These are phyloP conservation scores for Phyllosticta citriasiana DNA, from an alignment of 2,329 filamentous ascomycete genomes.

Conservation along the genomic window DNA sequence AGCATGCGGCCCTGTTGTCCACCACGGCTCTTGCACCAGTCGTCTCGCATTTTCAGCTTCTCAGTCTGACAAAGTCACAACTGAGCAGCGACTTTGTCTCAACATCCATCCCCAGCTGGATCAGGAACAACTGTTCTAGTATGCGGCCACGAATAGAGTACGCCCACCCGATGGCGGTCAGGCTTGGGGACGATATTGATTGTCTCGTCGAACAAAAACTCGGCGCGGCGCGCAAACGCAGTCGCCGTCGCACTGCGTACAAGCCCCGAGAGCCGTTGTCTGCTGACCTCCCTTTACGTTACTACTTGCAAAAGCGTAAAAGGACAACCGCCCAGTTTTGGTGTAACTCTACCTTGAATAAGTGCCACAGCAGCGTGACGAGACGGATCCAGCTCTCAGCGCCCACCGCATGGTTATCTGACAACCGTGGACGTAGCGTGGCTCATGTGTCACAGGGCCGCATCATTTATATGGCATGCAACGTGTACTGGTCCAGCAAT, in stretches of 20 bases:
- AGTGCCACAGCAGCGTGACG: slow-evolving; percentile 6
- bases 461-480: slow-evolving; percentile 1
- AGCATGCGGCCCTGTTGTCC: background rate
- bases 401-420: slow-evolving; percentile 6
- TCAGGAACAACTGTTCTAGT: background rate
- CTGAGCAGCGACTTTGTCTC: background rate
- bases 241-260: slow-evolving; percentile 2
- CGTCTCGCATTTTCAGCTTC: background rate
- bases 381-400: slow-evolving; percentile 8
- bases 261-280: slow-evolving; percentile 4
- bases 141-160: background rate
- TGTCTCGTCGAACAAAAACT: background rate
- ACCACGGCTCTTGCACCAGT: background rate
- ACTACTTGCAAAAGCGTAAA: background rate
- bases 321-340: background rate
- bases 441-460: slow-evolving; percentile 3
- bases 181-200: background rate
- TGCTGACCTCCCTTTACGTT: slow-evolving; percentile 7
- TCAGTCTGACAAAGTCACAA: background rate
- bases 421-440: slow-evolving; percentile 5
- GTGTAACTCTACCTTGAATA: background rate
- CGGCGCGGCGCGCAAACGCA: background rate
- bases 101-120: background rate
- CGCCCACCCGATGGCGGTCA: background rate
- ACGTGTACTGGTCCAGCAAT: slow-evolving; percentile 1